These are phyloP conservation scores for Tolypocladium tropicale DNA, from an alignment of 2,329 filamentous ascomycete species.

Conservation along the genomic window DNA sequence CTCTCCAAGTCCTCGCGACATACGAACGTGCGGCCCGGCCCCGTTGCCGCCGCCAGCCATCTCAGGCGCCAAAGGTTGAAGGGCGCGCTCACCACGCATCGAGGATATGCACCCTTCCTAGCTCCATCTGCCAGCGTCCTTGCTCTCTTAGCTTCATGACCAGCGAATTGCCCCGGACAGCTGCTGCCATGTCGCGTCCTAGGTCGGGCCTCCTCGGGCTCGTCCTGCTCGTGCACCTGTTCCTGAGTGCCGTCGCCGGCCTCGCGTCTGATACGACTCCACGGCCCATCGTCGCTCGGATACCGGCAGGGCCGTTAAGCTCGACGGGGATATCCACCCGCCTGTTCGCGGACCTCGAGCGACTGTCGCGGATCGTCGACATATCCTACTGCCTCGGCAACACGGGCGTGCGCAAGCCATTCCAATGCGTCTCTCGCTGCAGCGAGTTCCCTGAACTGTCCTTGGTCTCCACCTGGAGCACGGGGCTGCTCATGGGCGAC, in stretches of 20 bases:
- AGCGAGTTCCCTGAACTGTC: conserved; percentile 71
- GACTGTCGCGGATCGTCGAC: conserved; percentile 83
- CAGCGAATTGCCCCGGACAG: neutral
- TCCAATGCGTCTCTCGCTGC: conserved; percentile 77
- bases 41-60: neutral
- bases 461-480: conserved; percentile 81
- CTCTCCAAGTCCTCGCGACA: neutral
- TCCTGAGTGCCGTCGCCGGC: neutral
- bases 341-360: conserved; percentile 75
- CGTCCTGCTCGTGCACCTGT: neutral
- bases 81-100: neutral
- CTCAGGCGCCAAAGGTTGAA: neutral
- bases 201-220: neutral
- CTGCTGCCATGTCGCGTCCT: neutral
- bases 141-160: neutral
- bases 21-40: neutral
- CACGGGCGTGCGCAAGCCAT: conserved; percentile 73
- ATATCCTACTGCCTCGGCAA: conserved; percentile 89
- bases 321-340: conserved; percentile 37
- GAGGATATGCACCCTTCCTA: neutral
- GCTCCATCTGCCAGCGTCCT: neutral
- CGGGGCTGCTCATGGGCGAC: conserved; percentile 75
- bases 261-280: neutral
- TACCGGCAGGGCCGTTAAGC: neutral
- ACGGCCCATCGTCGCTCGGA: neutral